A percentile compares a stretch with the other conserved stretches of the same genome.
These are phyloP conservation scores for Fusarium sp. DNA, from an alignment of 2,329 filamentous ascomycete species.

Conservation along the genomic window DNA sequence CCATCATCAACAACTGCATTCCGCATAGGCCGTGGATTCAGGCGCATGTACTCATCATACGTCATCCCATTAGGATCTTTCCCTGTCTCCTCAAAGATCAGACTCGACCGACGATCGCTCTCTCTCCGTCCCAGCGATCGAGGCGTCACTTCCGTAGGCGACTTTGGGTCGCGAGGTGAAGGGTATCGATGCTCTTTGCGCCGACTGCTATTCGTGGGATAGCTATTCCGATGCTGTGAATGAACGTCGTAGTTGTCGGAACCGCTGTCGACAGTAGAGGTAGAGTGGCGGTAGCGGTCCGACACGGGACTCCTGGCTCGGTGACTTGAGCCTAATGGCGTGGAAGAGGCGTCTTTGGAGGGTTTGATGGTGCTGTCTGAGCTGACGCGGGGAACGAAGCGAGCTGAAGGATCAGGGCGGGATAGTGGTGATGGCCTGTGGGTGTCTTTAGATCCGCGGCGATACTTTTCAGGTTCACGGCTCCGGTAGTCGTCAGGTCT, in stretches of 20 bases:
- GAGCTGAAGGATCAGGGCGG: slow-evolving; percentile 26
- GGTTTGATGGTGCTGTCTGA: slow-evolving; percentile 33
- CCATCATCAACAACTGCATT: slow-evolving; percentile 29
- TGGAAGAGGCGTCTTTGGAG: slow-evolving; percentile 25
- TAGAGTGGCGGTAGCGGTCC: slow-evolving; percentile 35
- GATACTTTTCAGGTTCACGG: slow-evolving; percentile 27
- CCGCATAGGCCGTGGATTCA: slow-evolving; percentile 31
- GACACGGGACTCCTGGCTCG: slow-evolving; percentile 36
- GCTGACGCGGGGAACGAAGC: slow-evolving; percentile 24
- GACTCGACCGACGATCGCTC: slow-evolving; percentile 27
- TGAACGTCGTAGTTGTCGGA: slow-evolving; percentile 30
- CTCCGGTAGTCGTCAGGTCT: slow-evolving; percentile 33
- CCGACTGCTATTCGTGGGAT: slow-evolving; percentile 21
- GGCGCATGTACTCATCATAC: slow-evolving; percentile 39
- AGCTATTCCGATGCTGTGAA: slow-evolving; percentile 16
- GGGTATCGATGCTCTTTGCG: slow-evolving; percentile 44
- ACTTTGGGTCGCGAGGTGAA: slow-evolving; percentile 38
- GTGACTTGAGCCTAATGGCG: slow-evolving; percentile 16
- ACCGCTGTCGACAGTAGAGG: slow-evolving; percentile 22
- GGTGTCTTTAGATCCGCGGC: slow-evolving; percentile 28
- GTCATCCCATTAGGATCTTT: slow-evolving; percentile 26
- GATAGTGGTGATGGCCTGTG: slow-evolving; percentile 29
- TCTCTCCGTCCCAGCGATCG: slow-evolving; percentile 24
- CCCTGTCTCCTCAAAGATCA: slow-evolving; percentile 28
- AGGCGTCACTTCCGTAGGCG: slow-evolving; percentile 28